phyloP scores from a whole-genome alignment of 345 rosid genomes.

The Carallia brachiata region DNA sequence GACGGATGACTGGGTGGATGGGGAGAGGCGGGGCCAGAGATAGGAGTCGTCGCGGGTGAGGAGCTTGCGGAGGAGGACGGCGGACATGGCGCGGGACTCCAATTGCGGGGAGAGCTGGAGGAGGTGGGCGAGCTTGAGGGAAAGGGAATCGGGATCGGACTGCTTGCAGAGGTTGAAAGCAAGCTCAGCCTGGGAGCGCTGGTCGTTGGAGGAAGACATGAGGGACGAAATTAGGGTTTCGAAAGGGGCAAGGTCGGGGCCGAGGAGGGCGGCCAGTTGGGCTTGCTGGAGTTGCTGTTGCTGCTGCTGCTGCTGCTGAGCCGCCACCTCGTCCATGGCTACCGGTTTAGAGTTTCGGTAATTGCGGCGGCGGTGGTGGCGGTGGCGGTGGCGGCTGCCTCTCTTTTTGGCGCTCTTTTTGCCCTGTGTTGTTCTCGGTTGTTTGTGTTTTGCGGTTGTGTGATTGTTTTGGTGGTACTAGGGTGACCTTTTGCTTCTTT shows the following conservation, averaged over 20 bases:
- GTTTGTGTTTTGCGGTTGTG: no score
- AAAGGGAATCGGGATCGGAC: slow-evolving; percentile 73
- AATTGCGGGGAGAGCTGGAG: slow-evolving; percentile 62
- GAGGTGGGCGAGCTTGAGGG: slow-evolving; percentile 74
- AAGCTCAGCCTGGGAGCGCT: slow-evolving; percentile 78
- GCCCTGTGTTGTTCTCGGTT: no score
- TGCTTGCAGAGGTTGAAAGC: slow-evolving; percentile 90
- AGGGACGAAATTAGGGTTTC: slow-evolving; percentile 73
- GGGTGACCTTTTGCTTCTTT: no score
- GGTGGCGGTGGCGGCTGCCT: no score
- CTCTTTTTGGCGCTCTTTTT: no score
- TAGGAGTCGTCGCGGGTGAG: slow-evolving; percentile 86
- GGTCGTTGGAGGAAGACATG: slow-evolving; percentile 93
- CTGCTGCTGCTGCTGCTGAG: slow-evolving; percentile 5
- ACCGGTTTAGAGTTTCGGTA: no score
- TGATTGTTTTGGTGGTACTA: no score
- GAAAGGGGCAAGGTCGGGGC: slow-evolving; percentile 72
- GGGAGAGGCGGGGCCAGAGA: slow-evolving; percentile 74
- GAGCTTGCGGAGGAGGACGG: slow-evolving; percentile 87
- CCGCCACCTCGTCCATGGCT: slow-evolving; percentile 54
- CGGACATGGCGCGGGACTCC: slow-evolving; percentile 89
- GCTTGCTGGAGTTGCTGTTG: slow-evolving; percentile 42
- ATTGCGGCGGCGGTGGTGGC: no score
- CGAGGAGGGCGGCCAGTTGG: slow-evolving; percentile 75
- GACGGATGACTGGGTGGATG: slow-evolving; percentile 62